Conservation (phyloP, 345 rosid species). For the Murraya paniculata region DNA sequence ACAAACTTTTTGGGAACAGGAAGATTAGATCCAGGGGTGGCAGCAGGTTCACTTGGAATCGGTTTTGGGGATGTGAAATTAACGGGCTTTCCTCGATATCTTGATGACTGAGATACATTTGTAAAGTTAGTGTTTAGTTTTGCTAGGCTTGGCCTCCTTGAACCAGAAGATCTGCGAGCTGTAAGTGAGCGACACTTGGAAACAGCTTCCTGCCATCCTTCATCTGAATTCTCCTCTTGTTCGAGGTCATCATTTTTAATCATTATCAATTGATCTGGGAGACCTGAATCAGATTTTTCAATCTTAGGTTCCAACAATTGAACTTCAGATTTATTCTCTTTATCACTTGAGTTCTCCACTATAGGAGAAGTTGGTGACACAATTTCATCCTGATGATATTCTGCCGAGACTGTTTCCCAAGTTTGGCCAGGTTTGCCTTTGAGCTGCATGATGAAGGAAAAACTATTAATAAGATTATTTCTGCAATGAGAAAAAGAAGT, state of each 20-base stretch:
- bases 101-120: slow-evolving; percentile 63
- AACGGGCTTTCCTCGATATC: slow-evolving; percentile 57
- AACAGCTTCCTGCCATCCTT: slow-evolving; percentile 99
- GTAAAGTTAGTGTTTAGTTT: slow-evolving; percentile 87
- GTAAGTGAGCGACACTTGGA: slow-evolving; percentile 79
- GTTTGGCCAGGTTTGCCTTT: slow-evolving; percentile 73
- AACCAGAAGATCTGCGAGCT: slow-evolving; percentile 59
- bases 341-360: slow-evolving; percentile 66
- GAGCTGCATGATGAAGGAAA: slow-evolving; percentile 44
- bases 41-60: slow-evolving; percentile 44
- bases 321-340: slow-evolving; percentile 69
- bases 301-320: slow-evolving; percentile 44
- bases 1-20: slow-evolving; percentile 51
- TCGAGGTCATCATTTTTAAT: slow-evolving; percentile 30
- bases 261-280: slow-evolving; percentile 33
- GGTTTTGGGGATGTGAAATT: slow-evolving; percentile 63
- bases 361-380: slow-evolving; percentile 38
- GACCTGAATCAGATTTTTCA: slow-evolving; percentile 48
- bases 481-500: not conserved
- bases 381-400: slow-evolving; percentile 60
- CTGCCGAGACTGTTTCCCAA: slow-evolving; percentile 58
- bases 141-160: slow-evolving; percentile 77
- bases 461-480: slow-evolving; percentile 8
- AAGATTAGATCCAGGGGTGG: slow-evolving; percentile 40
- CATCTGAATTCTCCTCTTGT: slow-evolving; percentile 66